Evolutionary conservation across 345 rosid genomes (phyloP), one percentile per base, ranked within the genome.

Genomic region (Gossypium sturtianum): DNA sequence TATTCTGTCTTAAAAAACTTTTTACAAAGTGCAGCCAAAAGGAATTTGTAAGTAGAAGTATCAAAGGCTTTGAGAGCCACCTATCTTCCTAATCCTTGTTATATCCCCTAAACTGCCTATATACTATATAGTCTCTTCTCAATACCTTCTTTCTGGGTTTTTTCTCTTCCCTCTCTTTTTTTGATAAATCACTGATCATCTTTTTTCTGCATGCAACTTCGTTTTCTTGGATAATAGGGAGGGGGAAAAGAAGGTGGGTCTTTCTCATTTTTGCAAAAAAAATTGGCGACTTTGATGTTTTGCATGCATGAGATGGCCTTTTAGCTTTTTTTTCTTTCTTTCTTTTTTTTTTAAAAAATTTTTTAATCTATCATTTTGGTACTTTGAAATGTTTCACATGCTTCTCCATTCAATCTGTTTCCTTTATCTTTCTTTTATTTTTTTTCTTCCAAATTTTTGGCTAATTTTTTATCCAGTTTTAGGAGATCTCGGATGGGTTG

Each of bases 241-340:
- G 12, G 58, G 38, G 38, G 49, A 68, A 23, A 38, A 56, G 15
- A 38, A 22, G 63, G 38, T 38, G 78, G 74, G 75, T 65, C 49
- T 54, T 41, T n/a, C 20, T 44, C 38, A 59, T 59, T 23, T 59
- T 57, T 57, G 29, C 61, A 57, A 9, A 48, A 48, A 49, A 25
- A 29, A 56, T 34, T 58, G 64, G 66, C 59, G 5, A 53, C 8
- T 68, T 22, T 68, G 44, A 49, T 49, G 13, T 16, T 68, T 34
- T 75, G 78, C 85, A 83, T 83, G 83, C 82, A 79, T 70, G 78
- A 56, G 20, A 12, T 72, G 66, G 12, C 70, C 15, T 73, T 80
- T 51, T 27, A n/a, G 38, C 75, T 25, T 74, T 66, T 66, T 34
- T 60, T 68, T 68, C 7, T 34, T 34, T 34, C 7, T 5, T 34